Percentiles rank a stretch among this genome's conserved stretches.
Conservation (phyloP, 2,329 filamentous ascomycete genomes). For the Phialemoniopsis sp. region DNA sequence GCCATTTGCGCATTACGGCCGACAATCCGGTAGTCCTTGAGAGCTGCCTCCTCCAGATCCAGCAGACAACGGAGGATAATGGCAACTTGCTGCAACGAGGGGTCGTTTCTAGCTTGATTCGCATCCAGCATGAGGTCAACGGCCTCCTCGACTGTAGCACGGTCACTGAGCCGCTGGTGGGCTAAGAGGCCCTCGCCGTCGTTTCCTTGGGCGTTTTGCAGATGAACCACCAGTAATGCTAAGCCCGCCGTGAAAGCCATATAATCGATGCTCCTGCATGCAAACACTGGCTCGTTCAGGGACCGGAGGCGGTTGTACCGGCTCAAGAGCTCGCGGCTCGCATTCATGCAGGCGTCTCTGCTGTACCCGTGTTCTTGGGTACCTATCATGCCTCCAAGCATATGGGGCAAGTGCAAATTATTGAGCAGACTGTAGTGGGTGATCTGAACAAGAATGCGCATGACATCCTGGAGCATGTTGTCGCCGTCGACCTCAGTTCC, state of each 20-base stretch:
- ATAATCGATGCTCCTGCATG: constrained; percentile 37
- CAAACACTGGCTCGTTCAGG: constrained; percentile 19
- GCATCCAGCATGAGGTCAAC: constrained; percentile 23
- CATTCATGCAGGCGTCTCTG: constrained; percentile 31
- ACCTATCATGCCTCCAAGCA: constrained; percentile 24
- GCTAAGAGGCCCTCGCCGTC: constrained; percentile 24
- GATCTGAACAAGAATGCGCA: constrained; percentile 35
- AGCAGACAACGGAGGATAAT: too few relatives aligned
- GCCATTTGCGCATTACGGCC: too few relatives aligned
- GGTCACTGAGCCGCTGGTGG: constrained; percentile 35
- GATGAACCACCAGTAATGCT: constrained; percentile 34
- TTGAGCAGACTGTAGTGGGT: constrained; percentile 35
- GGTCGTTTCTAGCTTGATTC: constrained; percentile 10
- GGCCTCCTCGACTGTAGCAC: constrained; percentile 32
- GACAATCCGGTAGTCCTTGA: too few relatives aligned
- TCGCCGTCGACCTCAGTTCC: constrained; percentile 12
- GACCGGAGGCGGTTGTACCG: constrained; percentile 31
- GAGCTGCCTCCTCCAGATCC: too few relatives aligned
- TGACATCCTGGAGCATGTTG: constrained; percentile 20
- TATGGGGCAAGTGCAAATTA: constrained; percentile 40
- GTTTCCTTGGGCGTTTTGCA: constrained; percentile 17
- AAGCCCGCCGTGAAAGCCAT: constrained; percentile 32
- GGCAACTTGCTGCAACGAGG: too few relatives aligned
- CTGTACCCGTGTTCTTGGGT: constrained; percentile 27
- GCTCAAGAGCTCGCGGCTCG: constrained; percentile 35